Conservation (phyloP, 2,329 filamentous ascomycete species). For the Cercospora janseana region DNA sequence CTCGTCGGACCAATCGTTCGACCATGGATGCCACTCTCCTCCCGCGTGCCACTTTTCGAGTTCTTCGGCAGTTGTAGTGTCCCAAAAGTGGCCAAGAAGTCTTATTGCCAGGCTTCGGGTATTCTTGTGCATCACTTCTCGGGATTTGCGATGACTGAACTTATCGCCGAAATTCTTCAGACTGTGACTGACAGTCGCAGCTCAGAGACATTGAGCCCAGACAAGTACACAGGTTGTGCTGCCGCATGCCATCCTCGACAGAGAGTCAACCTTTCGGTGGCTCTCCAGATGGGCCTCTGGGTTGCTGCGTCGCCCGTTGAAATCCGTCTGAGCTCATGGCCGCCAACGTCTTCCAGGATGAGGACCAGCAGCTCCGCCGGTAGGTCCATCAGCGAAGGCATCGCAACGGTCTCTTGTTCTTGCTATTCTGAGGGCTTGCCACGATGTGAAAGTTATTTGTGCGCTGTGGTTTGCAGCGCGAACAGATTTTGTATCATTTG, state of each 20-base stretch:
- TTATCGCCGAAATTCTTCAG: constrained; percentile 15
- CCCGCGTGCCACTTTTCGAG: constrained; percentile 6
- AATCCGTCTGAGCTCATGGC: constrained; percentile 26
- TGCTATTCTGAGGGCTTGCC: not conserved
- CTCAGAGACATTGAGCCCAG: constrained; percentile 18
- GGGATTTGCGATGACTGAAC: constrained; percentile 12
- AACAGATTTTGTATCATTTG: no score
- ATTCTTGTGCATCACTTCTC: constrained; percentile 24
- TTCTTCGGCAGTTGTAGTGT: constrained; percentile 11
- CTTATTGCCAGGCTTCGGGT: constrained; percentile 19
- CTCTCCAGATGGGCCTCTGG: constrained; percentile 3
- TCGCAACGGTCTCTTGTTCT: not conserved
- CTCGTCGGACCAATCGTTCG: not conserved
- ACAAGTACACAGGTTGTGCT: constrained; percentile 21
- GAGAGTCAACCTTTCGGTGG: constrained; percentile 15
- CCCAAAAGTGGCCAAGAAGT: constrained; percentile 23
- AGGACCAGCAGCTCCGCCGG: constrained; percentile 22
- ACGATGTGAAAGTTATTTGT: no score
- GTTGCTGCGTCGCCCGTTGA: constrained; percentile 2
- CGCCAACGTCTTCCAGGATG: constrained; percentile 25
- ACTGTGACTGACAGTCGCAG: constrained; percentile 20
- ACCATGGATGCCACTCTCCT: not conserved
- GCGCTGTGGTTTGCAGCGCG: no score
- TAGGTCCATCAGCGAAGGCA: constrained; percentile 22
- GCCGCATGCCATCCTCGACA: constrained; percentile 21